Evolutionary conservation across 202 grass and related monocot genomes (phyloP), one percentile per base, ranked within the genome.

Genomic region (Alloteropsis angusta): DNA sequence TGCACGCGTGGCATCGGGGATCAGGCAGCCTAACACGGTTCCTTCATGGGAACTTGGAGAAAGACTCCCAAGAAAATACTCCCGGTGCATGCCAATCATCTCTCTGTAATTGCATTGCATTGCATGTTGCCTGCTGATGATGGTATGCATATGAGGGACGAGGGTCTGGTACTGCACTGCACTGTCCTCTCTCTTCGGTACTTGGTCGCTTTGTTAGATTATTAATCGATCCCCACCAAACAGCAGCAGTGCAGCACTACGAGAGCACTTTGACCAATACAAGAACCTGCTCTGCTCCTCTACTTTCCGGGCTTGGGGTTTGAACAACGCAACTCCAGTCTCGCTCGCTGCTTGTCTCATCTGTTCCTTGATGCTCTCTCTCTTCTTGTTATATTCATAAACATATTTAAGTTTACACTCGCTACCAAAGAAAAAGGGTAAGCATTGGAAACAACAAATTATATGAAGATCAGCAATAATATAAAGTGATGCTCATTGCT

Each of bases 151-250:
- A 30, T 30, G 28, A 30, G 28, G 3, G 44, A 28, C 38, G 38
- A 16, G 84, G 60, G 18, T 60, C 2, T 41, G 64, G 35, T 74
- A 36, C 35, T 36, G 35, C 35, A 36, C 10, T 71, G 55, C 68
- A 45, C 50, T 34, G 6, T 50, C 30, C 69, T 58, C 65, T 83
- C 69, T 58, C 65, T 83, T 89, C 81, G 82, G 87, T 85, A 88
- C 87, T 85, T 77, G 86, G 78, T 60, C 59, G 77, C 35, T 36
- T 32, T 52, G 5, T 53, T 85, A 78, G 71, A 82, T 77, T 43
- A 77, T n/a, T n/a, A n/a, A n/a, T n/a, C n/a, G n/a, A 82, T 74
- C 60, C 21, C 30, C 47, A 64, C 22, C 16, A 38, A 54, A n/a
- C n/a, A n/a, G n/a, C n/a, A n/a, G n/a, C 80, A 43, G 45, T n/a